Evolutionary conservation across 352 stramenopile species (phyloP).

Genomic region (Pythium periplocum): DNA sequence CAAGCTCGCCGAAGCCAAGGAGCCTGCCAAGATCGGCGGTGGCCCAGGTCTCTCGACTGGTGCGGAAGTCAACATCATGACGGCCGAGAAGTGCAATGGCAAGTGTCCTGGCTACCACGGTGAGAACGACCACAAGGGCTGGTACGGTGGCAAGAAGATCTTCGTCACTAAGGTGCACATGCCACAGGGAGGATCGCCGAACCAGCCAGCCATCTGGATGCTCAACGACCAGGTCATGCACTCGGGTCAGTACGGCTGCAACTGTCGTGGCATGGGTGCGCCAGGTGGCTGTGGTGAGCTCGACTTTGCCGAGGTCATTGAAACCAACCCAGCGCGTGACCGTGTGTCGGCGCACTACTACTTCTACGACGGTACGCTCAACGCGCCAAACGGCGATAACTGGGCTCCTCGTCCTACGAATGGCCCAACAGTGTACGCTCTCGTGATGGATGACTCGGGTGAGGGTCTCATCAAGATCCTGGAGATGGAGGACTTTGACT

Average conservation of each 20-base stretch:
- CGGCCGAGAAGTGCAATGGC: constrained; percentile 37
- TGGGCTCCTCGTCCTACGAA: constrained; percentile 24
- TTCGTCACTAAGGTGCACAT: constrained; percentile 73
- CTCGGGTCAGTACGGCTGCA: constrained; percentile 67
- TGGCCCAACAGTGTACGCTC: constrained; percentile 23
- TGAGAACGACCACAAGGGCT: constrained; percentile 61
- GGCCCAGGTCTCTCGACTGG: constrained; percentile 55
- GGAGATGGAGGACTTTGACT: constrained; percentile 32
- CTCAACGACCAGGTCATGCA: constrained; percentile 66
- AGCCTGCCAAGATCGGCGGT: constrained; percentile 29
- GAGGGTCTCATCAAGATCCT: constrained; percentile 29
- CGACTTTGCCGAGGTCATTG: constrained; percentile 66
- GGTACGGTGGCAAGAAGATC: constrained; percentile 68
- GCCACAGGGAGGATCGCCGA: constrained; percentile 29
- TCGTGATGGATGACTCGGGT: constrained; percentile 26
- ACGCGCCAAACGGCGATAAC: constrained; percentile 28
- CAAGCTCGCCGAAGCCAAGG: constrained; percentile 39
- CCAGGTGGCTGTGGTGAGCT: constrained; percentile 65
- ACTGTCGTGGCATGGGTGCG: constrained; percentile 50
- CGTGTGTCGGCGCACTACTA: constrained; percentile 71
- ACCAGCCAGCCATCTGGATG: constrained; percentile 72
- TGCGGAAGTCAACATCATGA: constrained; percentile 78
- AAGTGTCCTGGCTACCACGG: constrained; percentile 67
- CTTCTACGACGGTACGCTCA: constrained; percentile 54
- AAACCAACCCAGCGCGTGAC: constrained; percentile 47